Percentiles rank a stretch among this genome's conserved stretches.
Conservation (phyloP, 495 filamentous ascomycete species). For the Tuber brumale region DNA sequence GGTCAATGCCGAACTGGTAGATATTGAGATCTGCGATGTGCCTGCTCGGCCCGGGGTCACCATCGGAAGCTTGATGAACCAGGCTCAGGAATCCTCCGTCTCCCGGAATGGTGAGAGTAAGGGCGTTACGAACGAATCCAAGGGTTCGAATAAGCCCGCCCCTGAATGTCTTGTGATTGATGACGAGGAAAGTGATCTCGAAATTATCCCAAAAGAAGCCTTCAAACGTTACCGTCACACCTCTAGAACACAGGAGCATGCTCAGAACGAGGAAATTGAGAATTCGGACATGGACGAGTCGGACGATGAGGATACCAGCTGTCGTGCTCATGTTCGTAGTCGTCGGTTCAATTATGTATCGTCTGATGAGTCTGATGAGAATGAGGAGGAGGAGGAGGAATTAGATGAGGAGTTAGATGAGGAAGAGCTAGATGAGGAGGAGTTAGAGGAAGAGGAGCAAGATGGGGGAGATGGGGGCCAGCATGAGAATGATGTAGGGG, state of each 20-base stretch:
- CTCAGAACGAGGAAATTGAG: conserved; percentile 6
- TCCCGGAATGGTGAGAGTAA: conserved; percentile 5
- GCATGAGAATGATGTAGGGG: conserved; percentile 10
- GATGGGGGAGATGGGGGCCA: conserved; percentile 19
- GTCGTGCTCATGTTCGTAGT: neutral
- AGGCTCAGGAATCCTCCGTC: conserved; percentile 25
- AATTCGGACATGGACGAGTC: conserved; percentile 3
- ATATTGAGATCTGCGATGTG: conserved; percentile 14
- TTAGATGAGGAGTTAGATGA: too few species aligned
- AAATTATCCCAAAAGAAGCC: conserved; percentile 34
- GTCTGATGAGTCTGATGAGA: conserved; percentile 26
- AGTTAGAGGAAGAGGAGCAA: conserved; percentile 19
- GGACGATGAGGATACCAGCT: conserved; percentile 19
- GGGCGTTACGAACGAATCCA: neutral
- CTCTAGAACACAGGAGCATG: conserved; percentile 6
- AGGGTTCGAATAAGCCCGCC: conserved; percentile 7
- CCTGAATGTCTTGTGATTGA: conserved; percentile 20
- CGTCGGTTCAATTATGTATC: neutral
- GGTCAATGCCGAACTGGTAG: conserved; percentile 15
- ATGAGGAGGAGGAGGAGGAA: conserved; percentile 32
- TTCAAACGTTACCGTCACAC: conserved; percentile 10
- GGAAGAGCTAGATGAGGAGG: conserved; percentile 18
- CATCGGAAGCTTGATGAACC: conserved; percentile 38
- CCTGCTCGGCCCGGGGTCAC: conserved; percentile 29
- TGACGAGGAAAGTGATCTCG: conserved; percentile 26